Base-by-base conservation (phyloP, 805 yeast genomes). In the Lipomyces lipofer region DNA sequence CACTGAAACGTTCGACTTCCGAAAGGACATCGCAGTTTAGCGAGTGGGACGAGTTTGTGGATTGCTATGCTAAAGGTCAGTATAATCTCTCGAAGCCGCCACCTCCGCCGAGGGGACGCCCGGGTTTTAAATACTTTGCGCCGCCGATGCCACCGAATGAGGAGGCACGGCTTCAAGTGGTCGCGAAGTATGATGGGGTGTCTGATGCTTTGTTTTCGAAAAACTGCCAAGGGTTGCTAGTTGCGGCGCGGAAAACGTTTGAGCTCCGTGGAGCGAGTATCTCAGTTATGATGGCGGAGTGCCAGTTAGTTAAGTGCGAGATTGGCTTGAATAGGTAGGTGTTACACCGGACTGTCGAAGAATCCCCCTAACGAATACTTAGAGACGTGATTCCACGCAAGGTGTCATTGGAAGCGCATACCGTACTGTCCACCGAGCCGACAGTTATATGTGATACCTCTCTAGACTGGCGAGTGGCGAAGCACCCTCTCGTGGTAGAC, bases 401-500 rank as follows among this genome's bases (percentile, higher is more conserved):
- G 19, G 70, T 82, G 1, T 82, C 89, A 6, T 68, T 86, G 43
- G 94, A 86, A 66, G 82, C 82, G 7, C 92, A 86, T 69, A 75
- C 89, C 0, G 75, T 86, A 1, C 69, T 86, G 32, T 83, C 90
- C 0, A 67, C 73, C 5, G 82, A 75, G 1, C 75, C 76, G 56
- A 78, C 86, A 50, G 71, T 81, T 2, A 60, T 86, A 6, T 65
- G 75, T 4, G 87, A 86, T 66, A 83, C 90, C 2, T 67, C 81
- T 4, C 70, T 71, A 32, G 95, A 86, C 65, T 86, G 95, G 94
- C 73, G 95, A 66, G 78, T 84, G 3, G 63, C 69, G 15, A 70
- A 73, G 38, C 84, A 81, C 63, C 92, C 92, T 0, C 72, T 85
- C 45, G 87, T 86, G 0, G 78, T 74, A 19, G 83, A 84, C 0